Base-by-base conservation (phyloP, 768 basidiomycete species). In the Lentinula sp. region DNA sequence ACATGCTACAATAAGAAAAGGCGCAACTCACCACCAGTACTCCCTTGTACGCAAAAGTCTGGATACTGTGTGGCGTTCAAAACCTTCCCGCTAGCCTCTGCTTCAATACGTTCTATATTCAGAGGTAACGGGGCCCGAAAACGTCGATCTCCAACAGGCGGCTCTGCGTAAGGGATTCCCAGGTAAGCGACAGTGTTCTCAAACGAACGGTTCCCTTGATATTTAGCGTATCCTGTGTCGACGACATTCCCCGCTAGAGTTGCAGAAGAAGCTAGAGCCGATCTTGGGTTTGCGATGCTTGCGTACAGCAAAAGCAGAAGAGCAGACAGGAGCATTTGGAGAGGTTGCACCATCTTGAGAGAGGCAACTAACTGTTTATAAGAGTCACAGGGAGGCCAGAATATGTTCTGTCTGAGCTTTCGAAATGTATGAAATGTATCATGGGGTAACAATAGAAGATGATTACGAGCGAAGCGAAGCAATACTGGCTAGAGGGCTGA, bases 21-120 rank as follows among this genome's bases (percentile, higher is more conserved):
- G 20, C 3, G 9, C 33, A 12, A 69, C 72, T 61, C 58, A 81
- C 82, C 67, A 60, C 80, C 79, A 0, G 74, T 83, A 13, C 76
- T 78, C 6, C 83, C 85, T 69, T 87, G 86, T 41, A 87, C 69
- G 63, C 85, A 87, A 63, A 84, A 84, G 1, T 81, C 71, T 0
- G 85, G 84, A 64, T 87, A 81, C 41, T 73, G 60, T 0, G 78
- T 80, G 2, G 83, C 82, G 67, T 85, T 75, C n/a, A 87, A 65
- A 16, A 82, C 71, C 33, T 67, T 39, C 2, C 79, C 79, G 7
- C 67, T 66, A 1, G 73, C 63, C 46, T 74, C 73, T 23, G 64
- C 52, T 5, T 73, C 52, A 4, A 85, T 69, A 6, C 80, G 79
- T 3, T 69, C 66, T 4, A 76, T 84, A 65, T 86, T 74, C 49